Evolutionary conservation across 2,329 filamentous ascomycete species (phyloP), one percentile per base, ranked within the genome.

Genomic region (Berkeleyomyces rouxiae): DNA sequence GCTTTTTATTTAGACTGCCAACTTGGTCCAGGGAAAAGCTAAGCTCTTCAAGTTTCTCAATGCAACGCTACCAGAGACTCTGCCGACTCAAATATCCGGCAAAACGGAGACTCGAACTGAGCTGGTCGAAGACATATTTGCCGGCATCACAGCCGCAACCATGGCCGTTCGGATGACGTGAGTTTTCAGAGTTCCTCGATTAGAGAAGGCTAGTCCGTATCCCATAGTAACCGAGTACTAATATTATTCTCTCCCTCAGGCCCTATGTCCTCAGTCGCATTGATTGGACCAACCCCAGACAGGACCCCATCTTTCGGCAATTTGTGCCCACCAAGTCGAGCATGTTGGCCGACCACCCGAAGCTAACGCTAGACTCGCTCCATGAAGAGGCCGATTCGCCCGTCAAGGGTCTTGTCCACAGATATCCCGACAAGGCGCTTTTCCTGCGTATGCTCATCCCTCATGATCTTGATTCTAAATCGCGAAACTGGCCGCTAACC

Each of bases 371-470:
- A 3, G 83, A 85, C 68, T 82, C 82, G 0, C 71, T 85, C n/a
- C 73, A 80, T 53, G 82, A 86, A 72, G 72, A 73, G 37, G 71
- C 72, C 3, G 81, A 85, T 66, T 79, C 77, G 5, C 79, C 80
- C 0, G 79, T 83, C 1, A 72, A 75, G 13, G 81, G 80, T 0
- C 70, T 85, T 2, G 80, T 85, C 2, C 82, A 85, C 69, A 76
- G 82, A n/a, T 86, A 86, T 68, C 78, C 78, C 0, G 81, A 84
- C 64, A 84, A 82, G 69, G 82, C 79, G 1, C 70, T 86, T 4
- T 83, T 86, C 62, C 71, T 85, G 39, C 77, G 82, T 83, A 71
- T 69, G 76, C 67, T 40, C 39, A n/a, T 33, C 10, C 16, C 9
- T 9, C n/a, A 49, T 53, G 42, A 16, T 37, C 6, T 37, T 16